Conservation (phyloP, 2,329 filamentous ascomycete genomes). For the Aspergillus eucalypticola region DNA sequence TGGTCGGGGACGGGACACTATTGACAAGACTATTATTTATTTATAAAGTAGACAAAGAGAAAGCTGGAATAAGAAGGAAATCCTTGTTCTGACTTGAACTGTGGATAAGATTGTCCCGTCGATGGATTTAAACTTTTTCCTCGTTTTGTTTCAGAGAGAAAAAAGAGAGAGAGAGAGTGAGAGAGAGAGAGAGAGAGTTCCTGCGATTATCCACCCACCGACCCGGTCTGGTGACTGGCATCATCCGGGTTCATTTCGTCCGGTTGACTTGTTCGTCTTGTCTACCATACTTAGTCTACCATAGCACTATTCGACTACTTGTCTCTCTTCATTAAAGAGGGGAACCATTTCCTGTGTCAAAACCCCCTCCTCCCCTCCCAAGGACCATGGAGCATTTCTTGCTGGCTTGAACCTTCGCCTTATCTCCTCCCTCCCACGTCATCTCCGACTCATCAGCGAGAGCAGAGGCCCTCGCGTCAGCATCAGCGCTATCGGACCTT, state of each 20-base stretch:
- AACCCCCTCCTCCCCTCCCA: neutral
- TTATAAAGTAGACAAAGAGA: neutral
- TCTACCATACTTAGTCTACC: neutral
- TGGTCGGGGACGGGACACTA: neutral
- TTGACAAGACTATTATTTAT: neutral
- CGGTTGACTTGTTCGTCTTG: neutral
- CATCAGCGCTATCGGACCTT: constrained; percentile 2
- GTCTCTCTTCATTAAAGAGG: neutral
- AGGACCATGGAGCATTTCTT: neutral
- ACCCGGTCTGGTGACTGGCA: neutral
- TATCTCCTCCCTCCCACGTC: constrained; percentile 9
- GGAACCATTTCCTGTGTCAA: neutral
- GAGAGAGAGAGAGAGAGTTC: no score
- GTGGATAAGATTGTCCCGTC: neutral
- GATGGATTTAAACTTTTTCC: neutral
- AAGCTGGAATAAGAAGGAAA: neutral
- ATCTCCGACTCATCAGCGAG: constrained; percentile 6
- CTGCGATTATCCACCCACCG: neutral
- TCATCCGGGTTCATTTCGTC: constrained; percentile 1
- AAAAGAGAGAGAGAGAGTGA: no score
- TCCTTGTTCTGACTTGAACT: neutral
- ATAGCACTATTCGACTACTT: no score
- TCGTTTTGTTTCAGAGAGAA: neutral
- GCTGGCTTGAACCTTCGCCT: neutral
- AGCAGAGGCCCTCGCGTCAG: neutral